Base-by-base conservation (phyloP, 257 asterid species). In the Orobanche coerulescens region DNA sequence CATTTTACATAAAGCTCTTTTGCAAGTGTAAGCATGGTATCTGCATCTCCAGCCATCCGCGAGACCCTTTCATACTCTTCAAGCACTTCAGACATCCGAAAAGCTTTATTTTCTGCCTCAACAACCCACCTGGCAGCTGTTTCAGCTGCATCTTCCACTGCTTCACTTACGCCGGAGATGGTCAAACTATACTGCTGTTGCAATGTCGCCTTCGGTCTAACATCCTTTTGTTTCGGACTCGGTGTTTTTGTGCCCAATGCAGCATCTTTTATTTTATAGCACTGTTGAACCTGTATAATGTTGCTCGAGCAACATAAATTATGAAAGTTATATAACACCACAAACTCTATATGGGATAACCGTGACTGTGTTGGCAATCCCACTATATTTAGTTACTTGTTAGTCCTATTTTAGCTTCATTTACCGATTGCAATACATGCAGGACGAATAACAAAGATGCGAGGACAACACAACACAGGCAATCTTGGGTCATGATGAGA, bases 61-160 rank as follows among this genome's bases (percentile, higher is more conserved):
- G 66, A 37, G 68, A 63, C 30, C 62, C 75, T 62, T 61, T 71
- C 87, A 9, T 69, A 66, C 64, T 78, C 78, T 43, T 50, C 52
- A 71, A 66, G 67, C 1, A 79, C 79, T 44, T 63, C 73, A 58
- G 76, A 78, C 55, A 68, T 72, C 47, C 58, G 46, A n/a, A 60
- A 54, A 11, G 73, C 64, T 58, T 71, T 73, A 43, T 71, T 54
- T 69, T 81, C 82, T 37, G 87, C 84, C 60, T 76, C 79, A 10
- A 74, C 72, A 18, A 81, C 30, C 59, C 25, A 34, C 16, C 26
- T 65, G 33, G 80, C 82, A 57, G 80, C 80, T 62, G 44, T 28
- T 56, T 19, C 28, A 49, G 79, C 75, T 31, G 63, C 75, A 6
- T 65, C 76, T 71, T 69, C 68, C 49, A 61, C 13, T 58, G 71